phyloP scores from a whole-genome alignment of 176 grass and related monocot species.

The Tuctoria greenei region DNA sequence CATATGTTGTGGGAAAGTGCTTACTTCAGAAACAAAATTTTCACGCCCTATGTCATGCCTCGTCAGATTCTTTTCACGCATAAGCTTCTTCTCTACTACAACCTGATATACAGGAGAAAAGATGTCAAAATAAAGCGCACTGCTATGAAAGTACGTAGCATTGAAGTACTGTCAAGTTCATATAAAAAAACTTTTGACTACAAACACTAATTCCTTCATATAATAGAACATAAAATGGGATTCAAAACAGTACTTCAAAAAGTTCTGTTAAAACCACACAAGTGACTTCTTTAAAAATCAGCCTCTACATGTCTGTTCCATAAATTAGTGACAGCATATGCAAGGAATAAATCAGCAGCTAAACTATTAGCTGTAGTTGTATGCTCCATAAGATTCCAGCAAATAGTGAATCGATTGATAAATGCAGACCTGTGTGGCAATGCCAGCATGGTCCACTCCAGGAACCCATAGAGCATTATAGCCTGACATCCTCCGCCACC shows the following conservation, averaged over 20 bases:
- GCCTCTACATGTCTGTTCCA: background rate
- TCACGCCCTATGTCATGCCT: constrained; percentile 89
- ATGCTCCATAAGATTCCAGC: constrained; percentile 12
- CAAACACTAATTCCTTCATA: constrained; percentile 23
- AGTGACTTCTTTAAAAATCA: background rate
- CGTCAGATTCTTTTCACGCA: constrained; percentile 80
- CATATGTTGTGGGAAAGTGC: background rate
- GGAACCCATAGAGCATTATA: constrained; percentile 91
- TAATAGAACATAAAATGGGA: background rate
- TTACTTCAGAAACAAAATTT: constrained; percentile 72
- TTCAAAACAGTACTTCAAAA: constrained; percentile 12
- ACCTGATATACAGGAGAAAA: constrained; percentile 52
- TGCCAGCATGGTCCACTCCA: constrained; percentile 95
- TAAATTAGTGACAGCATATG: constrained; percentile 13
- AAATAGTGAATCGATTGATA: constrained; percentile 8
- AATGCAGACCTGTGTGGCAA: constrained; percentile 84
- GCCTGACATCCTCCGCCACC: constrained; percentile 89
- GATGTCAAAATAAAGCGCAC: constrained; percentile 21
- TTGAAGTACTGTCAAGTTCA: background rate
- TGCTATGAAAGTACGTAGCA: background rate
- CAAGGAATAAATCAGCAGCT: constrained; percentile 17
- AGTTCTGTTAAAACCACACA: background rate
- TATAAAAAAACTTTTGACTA: constrained; percentile 19
- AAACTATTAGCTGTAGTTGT: background rate
- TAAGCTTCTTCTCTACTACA: constrained; percentile 94